Evolutionary conservation across 1,284 basidiomycete species (phyloP).

Genomic region (Rhodotorula sp.): DNA sequence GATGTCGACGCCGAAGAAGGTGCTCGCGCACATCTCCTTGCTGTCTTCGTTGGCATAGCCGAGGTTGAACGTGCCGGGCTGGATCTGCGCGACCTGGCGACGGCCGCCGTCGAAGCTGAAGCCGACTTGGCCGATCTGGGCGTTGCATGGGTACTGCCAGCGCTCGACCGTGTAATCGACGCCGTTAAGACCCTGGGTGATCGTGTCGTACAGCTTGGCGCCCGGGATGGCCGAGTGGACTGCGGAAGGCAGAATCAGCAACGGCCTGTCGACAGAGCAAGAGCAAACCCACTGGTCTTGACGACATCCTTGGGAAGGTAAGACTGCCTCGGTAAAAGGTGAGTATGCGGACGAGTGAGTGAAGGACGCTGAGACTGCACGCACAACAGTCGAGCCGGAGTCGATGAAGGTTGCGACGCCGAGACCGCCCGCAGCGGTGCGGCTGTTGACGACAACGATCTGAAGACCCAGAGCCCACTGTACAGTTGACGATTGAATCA

Average conservation of each 20-base stretch:
- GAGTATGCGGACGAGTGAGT: accelerated
- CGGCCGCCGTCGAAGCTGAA: background rate
- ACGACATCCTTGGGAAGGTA: background rate
- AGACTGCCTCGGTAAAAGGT: background rate
- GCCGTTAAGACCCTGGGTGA: background rate
- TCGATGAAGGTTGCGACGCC: conserved; percentile 2
- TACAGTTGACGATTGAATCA: no score
- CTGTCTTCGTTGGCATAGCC: background rate
- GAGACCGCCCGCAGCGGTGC: no score
- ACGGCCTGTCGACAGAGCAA: no score
- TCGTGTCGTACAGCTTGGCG: background rate
- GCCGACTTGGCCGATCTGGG: no score
- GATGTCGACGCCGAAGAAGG: conserved; percentile 7
- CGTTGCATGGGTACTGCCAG: conserved; percentile 6
- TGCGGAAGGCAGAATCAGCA: background rate
- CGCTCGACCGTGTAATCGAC: background rate
- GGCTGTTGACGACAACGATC: no score
- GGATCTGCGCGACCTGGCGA: no score
- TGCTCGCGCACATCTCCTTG: conserved; percentile 1
- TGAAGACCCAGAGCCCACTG: no score
- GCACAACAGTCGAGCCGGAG: background rate
- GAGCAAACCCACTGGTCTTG: background rate
- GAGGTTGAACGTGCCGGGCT: background rate
- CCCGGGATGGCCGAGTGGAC: background rate
- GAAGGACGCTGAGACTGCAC: background rate